A percentile compares a stretch with the other conserved stretches of the same genome.
Conservation (phyloP, 306 rosid species). For the Dalbergia cultrata region DNA sequence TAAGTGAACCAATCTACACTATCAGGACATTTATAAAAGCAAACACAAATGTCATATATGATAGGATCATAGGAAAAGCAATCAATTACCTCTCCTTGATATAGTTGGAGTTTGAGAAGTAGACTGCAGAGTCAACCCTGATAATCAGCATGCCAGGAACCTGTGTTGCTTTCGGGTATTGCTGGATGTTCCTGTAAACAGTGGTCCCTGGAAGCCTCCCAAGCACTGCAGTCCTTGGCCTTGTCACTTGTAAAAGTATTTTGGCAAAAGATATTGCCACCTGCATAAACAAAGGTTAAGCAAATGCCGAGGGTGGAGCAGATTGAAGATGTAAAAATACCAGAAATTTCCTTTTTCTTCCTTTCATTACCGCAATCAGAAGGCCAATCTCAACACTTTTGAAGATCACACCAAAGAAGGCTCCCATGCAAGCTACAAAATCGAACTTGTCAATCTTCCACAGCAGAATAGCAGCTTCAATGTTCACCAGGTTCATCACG, state of each 20-base stretch:
- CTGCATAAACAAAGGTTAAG: conserved; percentile 41
- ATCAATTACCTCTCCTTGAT: conserved; percentile 75
- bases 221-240: conserved; percentile 79
- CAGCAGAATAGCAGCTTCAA: conserved; percentile 53
- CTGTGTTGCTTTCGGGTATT: conserved; percentile 71
- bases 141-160: conserved; percentile 68
- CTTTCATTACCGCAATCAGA: conserved; percentile 71
- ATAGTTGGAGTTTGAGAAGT: conserved; percentile 90
- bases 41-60: too few species aligned
- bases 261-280: conserved; percentile 79
- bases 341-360: conserved; percentile 18
- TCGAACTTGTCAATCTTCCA: conserved; percentile 78
- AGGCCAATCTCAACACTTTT: conserved; percentile 85
- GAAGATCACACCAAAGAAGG: conserved; percentile 82
- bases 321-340: conserved; percentile 17
- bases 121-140: conserved; percentile 91
- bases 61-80: neutral
- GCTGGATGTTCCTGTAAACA: conserved; percentile 72
- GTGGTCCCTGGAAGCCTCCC: conserved; percentile 75
- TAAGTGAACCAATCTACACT: neutral
- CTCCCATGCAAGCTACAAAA: conserved; percentile 78
- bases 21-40: neutral
- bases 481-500: conserved; percentile 59
- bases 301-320: neutral
- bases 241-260: conserved; percentile 85